A percentile compares a stretch with the other conserved stretches of the same genome.
Conservation (phyloP, 2,329 filamentous ascomycete genomes). For the Pseudonectria buxi region DNA sequence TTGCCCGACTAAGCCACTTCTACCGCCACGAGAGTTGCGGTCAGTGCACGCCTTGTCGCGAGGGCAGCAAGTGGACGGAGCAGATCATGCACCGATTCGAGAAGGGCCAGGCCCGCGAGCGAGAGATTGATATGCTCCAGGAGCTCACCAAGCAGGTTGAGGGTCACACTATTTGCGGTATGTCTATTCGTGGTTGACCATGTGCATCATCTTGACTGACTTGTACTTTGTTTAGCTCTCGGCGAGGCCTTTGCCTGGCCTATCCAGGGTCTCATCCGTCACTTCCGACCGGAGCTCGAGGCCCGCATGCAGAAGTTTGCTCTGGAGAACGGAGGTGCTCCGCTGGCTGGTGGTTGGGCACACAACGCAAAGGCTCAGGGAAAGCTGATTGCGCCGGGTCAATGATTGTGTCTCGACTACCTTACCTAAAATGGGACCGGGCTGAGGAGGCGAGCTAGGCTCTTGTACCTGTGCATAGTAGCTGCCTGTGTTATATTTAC, state of each 20-base stretch:
- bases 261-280: conserved; percentile 93
- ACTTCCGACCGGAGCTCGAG: conserved; percentile 95
- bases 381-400: conserved; percentile 79
- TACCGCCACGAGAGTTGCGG: conserved; percentile 98
- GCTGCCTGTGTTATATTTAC: conserved; percentile 12
- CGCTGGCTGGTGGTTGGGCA: conserved; percentile 83
- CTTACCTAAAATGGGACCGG: no score
- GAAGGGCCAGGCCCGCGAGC: conserved; percentile 76
- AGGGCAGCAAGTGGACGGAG: conserved; percentile 98
- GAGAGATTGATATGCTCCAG: conserved; percentile 99
- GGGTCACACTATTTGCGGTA: conserved; percentile 96
- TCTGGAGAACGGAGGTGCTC: conserved; percentile 61
- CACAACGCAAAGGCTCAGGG: conserved; percentile 70
- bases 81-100: conserved; percentile 98
- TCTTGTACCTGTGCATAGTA: conserved; percentile 1
- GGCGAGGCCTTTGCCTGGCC: conserved; percentile 99
- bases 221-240: conserved; percentile 51
- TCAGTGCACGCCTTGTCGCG: conserved; percentile 98
- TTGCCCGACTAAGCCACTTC: conserved; percentile 88
- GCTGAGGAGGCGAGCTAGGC: conserved; percentile 8
- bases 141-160: conserved; percentile 99
- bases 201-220: not conserved
- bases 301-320: conserved; percentile 79
- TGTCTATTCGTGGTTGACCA: conserved; percentile 24
- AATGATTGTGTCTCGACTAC: conserved; percentile 48